Percentiles rank a stretch among this genome's conserved stretches.
These are phyloP conservation scores for Nemania sp. DNA, from an alignment of 2,329 filamentous ascomycete species.

Conservation along the genomic window DNA sequence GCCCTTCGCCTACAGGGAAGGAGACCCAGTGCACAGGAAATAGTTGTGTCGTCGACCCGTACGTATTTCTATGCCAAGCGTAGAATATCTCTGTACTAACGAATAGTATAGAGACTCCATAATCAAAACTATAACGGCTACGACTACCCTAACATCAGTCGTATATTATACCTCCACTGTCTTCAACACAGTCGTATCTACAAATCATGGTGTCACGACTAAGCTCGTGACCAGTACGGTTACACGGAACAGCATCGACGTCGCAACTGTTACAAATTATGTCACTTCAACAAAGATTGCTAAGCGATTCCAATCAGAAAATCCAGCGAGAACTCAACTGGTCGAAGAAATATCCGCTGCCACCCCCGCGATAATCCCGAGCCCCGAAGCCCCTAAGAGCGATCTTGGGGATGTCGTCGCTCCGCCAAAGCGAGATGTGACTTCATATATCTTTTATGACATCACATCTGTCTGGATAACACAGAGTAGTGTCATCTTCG, in stretches of 20 bases:
- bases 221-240: conserved; percentile 21
- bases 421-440: conserved; percentile 10
- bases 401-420: background rate
- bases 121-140: conserved; percentile 8
- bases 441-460: conserved; percentile 22
- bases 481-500: conserved; percentile 4
- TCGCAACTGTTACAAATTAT: conserved; percentile 27
- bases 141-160: conserved; percentile 22
- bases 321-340: background rate
- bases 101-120: conserved; percentile 4
- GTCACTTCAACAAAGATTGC: conserved; percentile 22
- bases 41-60: too few relatives aligned
- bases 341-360: background rate
- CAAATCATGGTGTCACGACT: conserved; percentile 19
- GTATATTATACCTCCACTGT: conserved; percentile 14
- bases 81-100: background rate
- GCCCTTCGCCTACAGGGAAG: conserved; percentile 7
- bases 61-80: background rate
- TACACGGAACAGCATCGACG: conserved; percentile 12
- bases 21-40: too few relatives aligned
- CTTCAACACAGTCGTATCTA: background rate
- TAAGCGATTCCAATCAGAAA: conserved; percentile 10
- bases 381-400: background rate
- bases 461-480: conserved; percentile 11
- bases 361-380: background rate